phyloP scores from a whole-genome alignment of 2,329 filamentous ascomycete genomes.

The Echinosphaeria canescens region DNA sequence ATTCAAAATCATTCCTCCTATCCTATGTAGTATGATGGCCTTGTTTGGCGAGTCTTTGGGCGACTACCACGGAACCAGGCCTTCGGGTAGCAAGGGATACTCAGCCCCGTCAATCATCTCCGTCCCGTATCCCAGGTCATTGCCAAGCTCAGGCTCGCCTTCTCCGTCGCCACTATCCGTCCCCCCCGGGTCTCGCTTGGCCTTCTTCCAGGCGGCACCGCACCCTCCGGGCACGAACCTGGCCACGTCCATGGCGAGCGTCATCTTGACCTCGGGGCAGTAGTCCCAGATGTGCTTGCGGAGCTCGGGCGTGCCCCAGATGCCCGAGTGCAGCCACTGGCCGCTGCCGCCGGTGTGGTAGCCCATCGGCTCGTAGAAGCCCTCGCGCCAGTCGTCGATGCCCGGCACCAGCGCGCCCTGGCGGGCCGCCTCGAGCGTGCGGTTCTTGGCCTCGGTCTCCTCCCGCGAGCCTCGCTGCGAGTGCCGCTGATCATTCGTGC shows the following conservation, averaged over 20 bases:
- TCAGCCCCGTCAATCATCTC: conserved; percentile 17
- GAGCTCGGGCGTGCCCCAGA: conserved; percentile 21
- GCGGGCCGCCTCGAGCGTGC: too few species aligned
- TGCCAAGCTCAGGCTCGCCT: too few species aligned
- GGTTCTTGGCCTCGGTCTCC: too few species aligned
- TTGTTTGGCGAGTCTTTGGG: too few species aligned
- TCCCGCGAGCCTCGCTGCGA: too few species aligned
- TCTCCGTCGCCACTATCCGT: conserved; percentile 3
- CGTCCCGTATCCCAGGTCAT: conserved; percentile 13
- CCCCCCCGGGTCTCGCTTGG: conserved; percentile 11
- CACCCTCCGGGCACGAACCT: conserved; percentile 27
- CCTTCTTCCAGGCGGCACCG: too few species aligned
- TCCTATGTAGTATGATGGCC: too few species aligned
- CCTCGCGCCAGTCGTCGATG: conserved; percentile 29
- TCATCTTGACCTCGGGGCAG: conserved; percentile 31
- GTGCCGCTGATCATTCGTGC: too few species aligned
- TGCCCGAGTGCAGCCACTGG: conserved; percentile 14
- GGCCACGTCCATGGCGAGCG: conserved; percentile 36
- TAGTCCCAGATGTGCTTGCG: conserved; percentile 27
- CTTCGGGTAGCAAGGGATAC: conserved; percentile 16
- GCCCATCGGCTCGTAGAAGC: conserved; percentile 28
- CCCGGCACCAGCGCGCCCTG: conserved; percentile 23
- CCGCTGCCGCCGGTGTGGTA: conserved; percentile 26
- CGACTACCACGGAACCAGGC: conserved; percentile 14
- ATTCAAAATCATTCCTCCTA: too few species aligned